Evolutionary conservation across 768 basidiomycete genomes (phyloP).

Genomic region (Trametes coccinea): DNA sequence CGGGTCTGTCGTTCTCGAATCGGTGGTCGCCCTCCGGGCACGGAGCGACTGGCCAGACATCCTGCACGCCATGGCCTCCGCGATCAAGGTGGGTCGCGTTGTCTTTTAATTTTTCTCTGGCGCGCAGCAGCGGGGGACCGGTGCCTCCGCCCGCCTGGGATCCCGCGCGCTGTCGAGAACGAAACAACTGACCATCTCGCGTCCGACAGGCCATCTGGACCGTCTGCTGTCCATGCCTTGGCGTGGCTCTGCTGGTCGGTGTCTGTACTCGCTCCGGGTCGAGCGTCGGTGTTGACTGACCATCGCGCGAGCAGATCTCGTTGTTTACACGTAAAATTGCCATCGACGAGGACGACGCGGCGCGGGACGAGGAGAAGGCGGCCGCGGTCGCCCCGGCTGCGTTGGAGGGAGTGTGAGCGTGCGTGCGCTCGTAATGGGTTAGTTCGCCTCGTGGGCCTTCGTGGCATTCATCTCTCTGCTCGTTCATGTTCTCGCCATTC

Average conservation of each 20-base stretch:
- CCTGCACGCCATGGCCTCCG: conserved; percentile 54
- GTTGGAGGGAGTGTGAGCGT: conserved; percentile 19
- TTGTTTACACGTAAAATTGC: conserved; percentile 28
- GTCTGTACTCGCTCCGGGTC: conserved; percentile 8
- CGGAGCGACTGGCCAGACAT: conserved; percentile 45
- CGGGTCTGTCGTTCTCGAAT: conserved; percentile 51
- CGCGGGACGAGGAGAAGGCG: conserved; percentile 14
- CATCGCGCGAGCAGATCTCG: conserved; percentile 29
- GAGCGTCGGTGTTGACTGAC: conserved; percentile 3
- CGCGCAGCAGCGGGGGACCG: neutral
- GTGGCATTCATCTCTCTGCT: neutral
- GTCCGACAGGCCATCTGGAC: conserved; percentile 64
- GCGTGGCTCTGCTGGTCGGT: conserved; percentile 61
- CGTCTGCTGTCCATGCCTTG: conserved; percentile 69
- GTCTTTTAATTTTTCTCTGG: neutral
- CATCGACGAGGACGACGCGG: conserved; percentile 8
- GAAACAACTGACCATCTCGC: conserved; percentile 2
- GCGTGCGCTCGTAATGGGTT: conserved; percentile 14
- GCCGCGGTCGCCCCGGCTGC: conserved; percentile 7
- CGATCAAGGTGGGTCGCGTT: conserved; percentile 54
- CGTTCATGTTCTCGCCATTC: neutral
- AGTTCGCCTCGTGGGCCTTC: conserved; percentile 20
- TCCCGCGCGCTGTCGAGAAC: neutral
- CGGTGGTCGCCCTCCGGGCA: conserved; percentile 48
- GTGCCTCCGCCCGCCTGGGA: neutral